Conservation (phyloP, 192 early-diverging fungal species). For the Linnemannia elongata region DNA sequence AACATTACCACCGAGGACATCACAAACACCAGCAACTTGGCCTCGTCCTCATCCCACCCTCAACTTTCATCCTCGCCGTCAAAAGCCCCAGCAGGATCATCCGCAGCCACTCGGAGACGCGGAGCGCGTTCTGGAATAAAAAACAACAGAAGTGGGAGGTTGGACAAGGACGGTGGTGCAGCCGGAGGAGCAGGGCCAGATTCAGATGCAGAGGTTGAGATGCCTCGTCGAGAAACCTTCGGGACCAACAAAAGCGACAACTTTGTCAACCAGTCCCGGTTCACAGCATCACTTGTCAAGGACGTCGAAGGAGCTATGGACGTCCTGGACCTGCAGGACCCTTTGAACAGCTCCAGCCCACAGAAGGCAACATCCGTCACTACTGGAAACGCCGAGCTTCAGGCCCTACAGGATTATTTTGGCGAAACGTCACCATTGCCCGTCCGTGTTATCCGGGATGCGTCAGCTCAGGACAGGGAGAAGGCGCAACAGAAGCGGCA, state of each 20-base stretch:
- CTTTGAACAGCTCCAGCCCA: not conserved
- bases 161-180: not conserved
- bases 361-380: not conserved
- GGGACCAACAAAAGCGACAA: not conserved
- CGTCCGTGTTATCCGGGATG: no score
- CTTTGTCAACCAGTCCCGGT: not conserved
- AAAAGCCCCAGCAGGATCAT: not conserved
- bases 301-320: no score
- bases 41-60: not conserved
- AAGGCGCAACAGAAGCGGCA: not conserved
- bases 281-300: not conserved
- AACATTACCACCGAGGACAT: not conserved
- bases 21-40: not conserved
- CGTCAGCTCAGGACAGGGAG: not conserved
- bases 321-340: not conserved
- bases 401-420: no score
- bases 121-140: not conserved
- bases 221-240: not conserved
- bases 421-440: no score
- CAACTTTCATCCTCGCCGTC: not conserved
- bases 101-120: not conserved
- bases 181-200: not conserved
- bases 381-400: not conserved
- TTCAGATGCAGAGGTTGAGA: not conserved
- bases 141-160: not conserved